phyloP scores from a whole-genome alignment of 1,284 basidiomycete species.

The Heimioporus punctisporus region DNA sequence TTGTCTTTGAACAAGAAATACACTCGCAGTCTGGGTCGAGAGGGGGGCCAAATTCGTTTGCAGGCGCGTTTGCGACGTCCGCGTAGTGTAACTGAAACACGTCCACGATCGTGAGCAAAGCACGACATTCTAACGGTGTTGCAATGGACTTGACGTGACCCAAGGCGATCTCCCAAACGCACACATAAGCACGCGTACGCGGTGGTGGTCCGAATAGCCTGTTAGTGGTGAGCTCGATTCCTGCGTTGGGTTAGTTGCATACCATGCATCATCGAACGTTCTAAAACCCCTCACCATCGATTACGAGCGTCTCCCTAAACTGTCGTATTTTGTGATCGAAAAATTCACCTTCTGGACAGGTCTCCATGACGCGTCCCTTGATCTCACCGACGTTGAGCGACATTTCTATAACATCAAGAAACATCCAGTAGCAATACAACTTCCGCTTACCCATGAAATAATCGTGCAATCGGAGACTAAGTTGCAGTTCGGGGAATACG shows the following conservation, averaged over 20 bases:
- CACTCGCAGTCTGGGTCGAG: constrained; percentile 76
- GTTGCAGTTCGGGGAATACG: constrained; percentile 66
- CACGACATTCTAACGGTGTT: constrained; percentile 55
- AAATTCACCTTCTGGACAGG: constrained; percentile 50
- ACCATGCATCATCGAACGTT: constrained; percentile 8
- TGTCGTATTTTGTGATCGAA: constrained; percentile 24
- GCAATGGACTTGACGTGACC: constrained; percentile 63
- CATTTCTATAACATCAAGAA: constrained; percentile 58
- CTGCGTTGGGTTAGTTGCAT: constrained; percentile 41
- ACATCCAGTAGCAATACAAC: neutral
- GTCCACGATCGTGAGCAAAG: constrained; percentile 54
- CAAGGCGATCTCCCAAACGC: constrained; percentile 84
- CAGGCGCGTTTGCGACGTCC: constrained; percentile 82
- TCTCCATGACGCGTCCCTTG: constrained; percentile 49
- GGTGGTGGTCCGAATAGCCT: constrained; percentile 89
- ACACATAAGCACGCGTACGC: constrained; percentile 83
- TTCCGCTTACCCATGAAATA: constrained; percentile 78
- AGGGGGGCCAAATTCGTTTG: constrained; percentile 63
- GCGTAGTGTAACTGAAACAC: constrained; percentile 72
- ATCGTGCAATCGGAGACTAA: constrained; percentile 81
- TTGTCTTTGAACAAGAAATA: neutral
- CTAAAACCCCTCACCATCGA: constrained; percentile 56
- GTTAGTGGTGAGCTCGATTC: constrained; percentile 80
- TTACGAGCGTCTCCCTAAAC: constrained; percentile 47
- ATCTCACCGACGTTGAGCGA: constrained; percentile 72